These are phyloP conservation scores for Cryptococcus sp. DNA, from an alignment of 1,284 basidiomycete genomes.

Conservation along the genomic window DNA sequence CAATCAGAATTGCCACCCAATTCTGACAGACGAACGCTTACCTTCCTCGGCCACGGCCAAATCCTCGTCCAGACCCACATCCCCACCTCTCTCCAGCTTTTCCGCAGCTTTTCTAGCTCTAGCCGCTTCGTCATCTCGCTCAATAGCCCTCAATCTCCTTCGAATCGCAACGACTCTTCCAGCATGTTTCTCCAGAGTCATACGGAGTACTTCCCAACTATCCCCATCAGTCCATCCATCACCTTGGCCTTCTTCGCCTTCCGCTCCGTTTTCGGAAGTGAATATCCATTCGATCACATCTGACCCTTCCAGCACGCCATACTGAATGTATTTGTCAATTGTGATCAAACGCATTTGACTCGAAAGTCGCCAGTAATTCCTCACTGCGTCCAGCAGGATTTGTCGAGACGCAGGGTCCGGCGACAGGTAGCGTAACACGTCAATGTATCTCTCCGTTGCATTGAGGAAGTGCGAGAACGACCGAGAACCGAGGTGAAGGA, in stretches of 20 bases:
- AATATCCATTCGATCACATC: slow-evolving; percentile 91
- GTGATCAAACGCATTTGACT: slow-evolving; percentile 85
- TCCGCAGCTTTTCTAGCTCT: slow-evolving; percentile 66
- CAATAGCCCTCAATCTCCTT: slow-evolving; percentile 67
- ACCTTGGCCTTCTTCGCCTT: slow-evolving; percentile 45
- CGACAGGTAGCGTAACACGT: slow-evolving; percentile 73
- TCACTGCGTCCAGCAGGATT: slow-evolving; percentile 70
- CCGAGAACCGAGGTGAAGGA: slow-evolving; percentile 86
- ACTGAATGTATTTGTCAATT: slow-evolving; percentile 97
- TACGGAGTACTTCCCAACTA: slow-evolving; percentile 81
- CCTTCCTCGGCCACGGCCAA: slow-evolving; percentile 29
- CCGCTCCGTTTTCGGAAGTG: slow-evolving; percentile 42
- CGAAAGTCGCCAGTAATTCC: slow-evolving; percentile 76
- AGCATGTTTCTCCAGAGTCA: slow-evolving; percentile 79
- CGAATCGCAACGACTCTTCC: slow-evolving; percentile 76
- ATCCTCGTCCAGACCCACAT: slow-evolving; percentile 35
- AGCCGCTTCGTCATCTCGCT: slow-evolving; percentile 83
- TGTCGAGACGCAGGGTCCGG: slow-evolving; percentile 57
- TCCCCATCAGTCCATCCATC: slow-evolving; percentile 59
- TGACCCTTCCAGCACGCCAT: slow-evolving; percentile 91
- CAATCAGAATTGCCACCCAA: not conserved
- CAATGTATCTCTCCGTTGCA: slow-evolving; percentile 95
- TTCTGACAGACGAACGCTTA: not conserved
- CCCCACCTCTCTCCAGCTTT: slow-evolving; percentile 43
- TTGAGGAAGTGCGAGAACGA: slow-evolving; percentile 99